Evolutionary conservation across 2,329 filamentous ascomycete genomes (phyloP), one percentile per base, ranked within the genome.

Genomic region (Calonectria pseudoreteaudii): DNA sequence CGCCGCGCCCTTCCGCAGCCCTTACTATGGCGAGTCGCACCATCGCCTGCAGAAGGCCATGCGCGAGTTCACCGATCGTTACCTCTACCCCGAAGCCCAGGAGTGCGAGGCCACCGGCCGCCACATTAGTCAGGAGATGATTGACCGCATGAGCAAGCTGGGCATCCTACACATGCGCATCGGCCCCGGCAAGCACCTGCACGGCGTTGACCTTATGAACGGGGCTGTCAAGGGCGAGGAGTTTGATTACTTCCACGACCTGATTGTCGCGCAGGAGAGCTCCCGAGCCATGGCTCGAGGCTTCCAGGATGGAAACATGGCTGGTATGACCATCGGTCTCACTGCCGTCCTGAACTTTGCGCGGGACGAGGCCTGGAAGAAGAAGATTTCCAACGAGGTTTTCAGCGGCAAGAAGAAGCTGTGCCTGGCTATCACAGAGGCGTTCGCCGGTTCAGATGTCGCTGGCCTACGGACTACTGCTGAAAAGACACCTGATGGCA

Each of bases 241-340:
- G 75, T 97, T 96, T 79, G 94, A 97, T 83, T 96, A 95, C 84
- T 94, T 97, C 85, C 94, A 97, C 83, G 95, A 97, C 82, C 83
- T 97, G 82, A 91, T 97, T 76, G 87, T 94, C 67, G 86, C 88
- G 11, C 95, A 97, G 85, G 95, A 97, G 85, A 86, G 94, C 77
- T 88, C 90, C 1, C 89, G 95, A 38, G 87, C 91, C 9, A 94
- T 93, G 83, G 92, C 93, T 34, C 87, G 94, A 79, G 95, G 95
- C 1, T 98, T 97, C 85, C 92, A 95, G 83, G 95, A 98, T 82
- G 95, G 94, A 4, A 96, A 95, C 85, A 91, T 97, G 90, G 93
- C 94, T 2, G 95, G 95, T 67, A 95, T 97, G 94, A 92, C 93
- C 34, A 97, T 97, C 77, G 92, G 92, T 49, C 86, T 97, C 76